Evolutionary conservation across 257 asterid species (phyloP).

Genomic region (Nicotiana benthamiana): DNA sequence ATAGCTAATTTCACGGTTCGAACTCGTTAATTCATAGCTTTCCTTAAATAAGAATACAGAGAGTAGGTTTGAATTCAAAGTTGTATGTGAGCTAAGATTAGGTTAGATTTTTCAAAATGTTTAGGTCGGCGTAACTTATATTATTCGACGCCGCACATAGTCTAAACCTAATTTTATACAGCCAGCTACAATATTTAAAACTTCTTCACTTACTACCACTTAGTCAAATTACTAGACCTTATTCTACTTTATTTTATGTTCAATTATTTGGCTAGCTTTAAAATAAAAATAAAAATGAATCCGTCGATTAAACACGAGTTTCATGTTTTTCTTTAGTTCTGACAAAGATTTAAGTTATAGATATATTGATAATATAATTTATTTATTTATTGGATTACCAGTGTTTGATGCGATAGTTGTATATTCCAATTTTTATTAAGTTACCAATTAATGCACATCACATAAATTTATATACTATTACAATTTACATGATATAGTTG

Average conservation of each 20-base stretch:
- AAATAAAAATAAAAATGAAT: too few species aligned
- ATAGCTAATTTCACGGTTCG: too few species aligned
- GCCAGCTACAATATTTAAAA: neutral
- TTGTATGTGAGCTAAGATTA: conserved; percentile 1
- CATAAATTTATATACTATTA: too few species aligned
- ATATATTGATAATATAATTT: too few species aligned
- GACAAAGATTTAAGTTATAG: neutral
- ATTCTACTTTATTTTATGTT: neutral
- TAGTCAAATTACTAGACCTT: neutral
- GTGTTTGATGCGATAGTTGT: too few species aligned
- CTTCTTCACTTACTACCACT: neutral
- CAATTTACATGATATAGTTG: too few species aligned
- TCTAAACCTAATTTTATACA: neutral
- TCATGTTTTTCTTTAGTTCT: neutral
- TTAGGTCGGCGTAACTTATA: neutral
- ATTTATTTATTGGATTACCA: too few species aligned
- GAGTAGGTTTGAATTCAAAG: neutral
- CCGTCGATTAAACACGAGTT: too few species aligned
- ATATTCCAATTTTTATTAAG: too few species aligned
- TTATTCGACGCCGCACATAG: neutral
- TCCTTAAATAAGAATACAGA: too few species aligned
- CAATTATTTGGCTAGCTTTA: neutral
- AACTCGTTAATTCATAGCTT: too few species aligned
- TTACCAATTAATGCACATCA: too few species aligned
- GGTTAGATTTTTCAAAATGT: neutral